These are phyloP conservation scores for Vitis cinerea DNA, from an alignment of 164 flowering plant genomes.

Conservation along the genomic window DNA sequence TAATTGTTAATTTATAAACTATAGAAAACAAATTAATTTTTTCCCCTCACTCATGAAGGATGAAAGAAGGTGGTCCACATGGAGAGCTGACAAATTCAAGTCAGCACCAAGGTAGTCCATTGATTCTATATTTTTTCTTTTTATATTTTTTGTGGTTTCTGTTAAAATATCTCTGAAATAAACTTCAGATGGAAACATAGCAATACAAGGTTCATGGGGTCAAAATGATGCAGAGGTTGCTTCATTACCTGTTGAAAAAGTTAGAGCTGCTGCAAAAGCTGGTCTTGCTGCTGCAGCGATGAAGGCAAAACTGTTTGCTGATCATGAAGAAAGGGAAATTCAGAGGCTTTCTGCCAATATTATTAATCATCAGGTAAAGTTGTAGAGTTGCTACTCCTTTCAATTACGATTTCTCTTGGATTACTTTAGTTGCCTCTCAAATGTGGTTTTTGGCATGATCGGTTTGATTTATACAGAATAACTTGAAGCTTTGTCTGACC, in stretches of 20 bases:
- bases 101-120: constrained; percentile 44
- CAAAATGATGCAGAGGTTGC: constrained; percentile 34
- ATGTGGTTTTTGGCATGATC: too few species aligned
- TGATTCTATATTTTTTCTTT: not conserved
- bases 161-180: not conserved
- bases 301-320: constrained; percentile 93
- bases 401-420: not conserved
- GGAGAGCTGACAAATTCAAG: constrained; percentile 34
- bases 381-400: not conserved
- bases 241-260: constrained; percentile 59
- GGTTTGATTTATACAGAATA: too few species aligned
- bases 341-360: constrained; percentile 92
- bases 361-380: constrained; percentile 82
- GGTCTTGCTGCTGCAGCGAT: constrained; percentile 94
- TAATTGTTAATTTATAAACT: not conserved
- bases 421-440: not conserved
- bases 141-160: not conserved
- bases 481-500: not conserved
- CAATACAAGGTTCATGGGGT: constrained; percentile 28
- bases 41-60: constrained; percentile 36
- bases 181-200: constrained; percentile 33
- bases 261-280: constrained; percentile 70
- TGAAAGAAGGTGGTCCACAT: constrained; percentile 40
- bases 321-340: constrained; percentile 98
- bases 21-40: not conserved